phyloP scores from a whole-genome alignment of 75 land plant species.

The Pinus taeda region DNA sequence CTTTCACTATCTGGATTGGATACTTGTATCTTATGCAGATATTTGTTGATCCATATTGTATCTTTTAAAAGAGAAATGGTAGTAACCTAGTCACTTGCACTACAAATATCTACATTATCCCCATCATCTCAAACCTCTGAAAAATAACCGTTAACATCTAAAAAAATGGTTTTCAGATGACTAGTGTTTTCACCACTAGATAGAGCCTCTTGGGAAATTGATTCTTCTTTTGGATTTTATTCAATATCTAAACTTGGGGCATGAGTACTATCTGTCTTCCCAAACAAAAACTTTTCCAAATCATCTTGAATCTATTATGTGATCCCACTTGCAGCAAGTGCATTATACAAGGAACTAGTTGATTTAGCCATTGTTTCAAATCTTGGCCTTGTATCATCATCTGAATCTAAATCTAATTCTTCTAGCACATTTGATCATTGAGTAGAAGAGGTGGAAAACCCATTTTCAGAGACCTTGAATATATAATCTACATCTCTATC shows the following conservation, averaged over 20 bases:
- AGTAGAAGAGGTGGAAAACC: neutral
- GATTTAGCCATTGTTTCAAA: constrained; percentile 64
- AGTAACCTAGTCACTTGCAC: neutral
- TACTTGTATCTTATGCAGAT: neutral
- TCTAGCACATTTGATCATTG: constrained; percentile 20
- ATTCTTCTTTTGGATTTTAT: neutral
- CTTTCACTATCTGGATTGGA: neutral
- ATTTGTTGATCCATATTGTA: neutral
- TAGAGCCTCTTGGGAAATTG: too few species aligned
- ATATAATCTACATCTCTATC: too few species aligned
- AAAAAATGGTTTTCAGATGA: neutral
- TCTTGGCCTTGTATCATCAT: constrained; percentile 57
- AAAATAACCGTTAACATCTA: neutral
- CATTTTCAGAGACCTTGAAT: too few species aligned
- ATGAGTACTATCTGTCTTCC: neutral
- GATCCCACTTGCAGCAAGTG: constrained; percentile 97
- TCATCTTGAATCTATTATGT: constrained; percentile 71
- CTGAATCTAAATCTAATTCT: constrained; percentile 32
- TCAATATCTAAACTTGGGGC: neutral
- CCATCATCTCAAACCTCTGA: too few species aligned
- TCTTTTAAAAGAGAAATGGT: neutral
- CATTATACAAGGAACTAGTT: constrained; percentile 66
- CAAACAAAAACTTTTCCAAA: constrained; percentile 58
- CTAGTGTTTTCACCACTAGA: neutral
- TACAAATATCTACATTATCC: neutral